Evolutionary conservation across 176 grass and related monocot genomes (phyloP), one percentile per base, ranked within the genome.

Genomic region (Poa annua): DNA sequence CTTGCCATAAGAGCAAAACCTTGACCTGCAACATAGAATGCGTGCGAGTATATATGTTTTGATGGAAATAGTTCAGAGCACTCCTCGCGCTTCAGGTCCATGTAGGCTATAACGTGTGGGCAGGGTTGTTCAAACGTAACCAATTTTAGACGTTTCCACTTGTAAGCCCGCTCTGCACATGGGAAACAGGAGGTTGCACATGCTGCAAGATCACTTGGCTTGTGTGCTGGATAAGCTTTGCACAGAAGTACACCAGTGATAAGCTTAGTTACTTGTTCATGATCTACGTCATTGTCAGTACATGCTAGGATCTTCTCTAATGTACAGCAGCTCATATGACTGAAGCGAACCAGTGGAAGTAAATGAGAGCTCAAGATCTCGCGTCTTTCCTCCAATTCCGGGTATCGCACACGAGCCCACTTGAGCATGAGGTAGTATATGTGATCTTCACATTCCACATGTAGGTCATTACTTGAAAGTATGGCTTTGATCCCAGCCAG

Each of bases 161-260:
- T 97, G 89, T 97, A 97, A 54, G 94, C 87, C 35, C 94, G 74
- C 80, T 97, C 94, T 24, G 71, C 61, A 44, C 72, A 88, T 50
- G 81, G 77, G 42, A 33, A 75, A 64, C 71, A 85, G 72, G 91
- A 81, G 17, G 73, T 71, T 5, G 63, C 71, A 57, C 93, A 91
- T 10, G 71, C 73, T 53, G 91, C 84, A 80, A 97, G 84, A 53
- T 89, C 84, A 22, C 87, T 78, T 38, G 89, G 94, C 8, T 85
- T 75, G 32, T 97, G 91, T 15, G 94, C 88, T 78, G 88, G 80
- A 56, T 97, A 91, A 16, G 88, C 88, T 81, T 93, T 93, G 85
- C 85, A 93, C 44, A 97, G 71, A 77, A 97, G 86, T 48, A 87
- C 94, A 79, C 93, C 94, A 0, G 84, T 93, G 71, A 97, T 91